Percentiles rank a stretch among this genome's conserved stretches.
Conservation (phyloP, 768 basidiomycete species). For the Crepidotus variabilis region DNA sequence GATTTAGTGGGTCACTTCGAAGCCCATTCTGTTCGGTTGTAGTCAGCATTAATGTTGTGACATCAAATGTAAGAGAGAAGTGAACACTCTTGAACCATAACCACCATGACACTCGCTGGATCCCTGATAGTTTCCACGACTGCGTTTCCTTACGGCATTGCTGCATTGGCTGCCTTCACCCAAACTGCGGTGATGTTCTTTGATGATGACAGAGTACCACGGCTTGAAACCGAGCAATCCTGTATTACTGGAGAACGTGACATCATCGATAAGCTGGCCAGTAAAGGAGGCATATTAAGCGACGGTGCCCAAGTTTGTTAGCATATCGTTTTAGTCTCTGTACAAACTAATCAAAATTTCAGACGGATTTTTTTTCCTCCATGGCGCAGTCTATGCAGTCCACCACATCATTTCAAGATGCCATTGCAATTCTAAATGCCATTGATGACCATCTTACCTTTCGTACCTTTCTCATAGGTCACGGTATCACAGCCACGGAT, state of each 20-base stretch:
- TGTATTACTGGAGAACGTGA: neutral
- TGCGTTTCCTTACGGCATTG: neutral
- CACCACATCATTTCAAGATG: neutral
- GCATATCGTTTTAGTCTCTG: neutral
- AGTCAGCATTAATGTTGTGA: neutral
- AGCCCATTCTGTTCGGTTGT: too few species aligned
- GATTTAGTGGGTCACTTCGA: too few species aligned
- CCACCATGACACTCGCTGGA: neutral
- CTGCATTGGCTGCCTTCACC: neutral
- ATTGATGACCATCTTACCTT: constrained; percentile 71
- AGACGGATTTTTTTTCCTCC: neutral
- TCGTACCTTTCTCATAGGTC: constrained; percentile 80
- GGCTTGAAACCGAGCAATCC: neutral
- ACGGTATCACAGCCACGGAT: constrained; percentile 83
- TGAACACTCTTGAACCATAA: neutral
- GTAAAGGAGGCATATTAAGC: neutral
- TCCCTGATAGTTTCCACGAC: neutral
- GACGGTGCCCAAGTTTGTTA: neutral
- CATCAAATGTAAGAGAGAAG: neutral
- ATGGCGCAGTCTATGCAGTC: neutral
- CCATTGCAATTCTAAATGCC: neutral
- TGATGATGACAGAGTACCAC: neutral
- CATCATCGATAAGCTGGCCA: neutral
- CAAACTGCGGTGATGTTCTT: neutral
- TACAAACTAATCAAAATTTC: neutral